Conservation (phyloP, 805 yeast species). For the Candida caryicola region DNA sequence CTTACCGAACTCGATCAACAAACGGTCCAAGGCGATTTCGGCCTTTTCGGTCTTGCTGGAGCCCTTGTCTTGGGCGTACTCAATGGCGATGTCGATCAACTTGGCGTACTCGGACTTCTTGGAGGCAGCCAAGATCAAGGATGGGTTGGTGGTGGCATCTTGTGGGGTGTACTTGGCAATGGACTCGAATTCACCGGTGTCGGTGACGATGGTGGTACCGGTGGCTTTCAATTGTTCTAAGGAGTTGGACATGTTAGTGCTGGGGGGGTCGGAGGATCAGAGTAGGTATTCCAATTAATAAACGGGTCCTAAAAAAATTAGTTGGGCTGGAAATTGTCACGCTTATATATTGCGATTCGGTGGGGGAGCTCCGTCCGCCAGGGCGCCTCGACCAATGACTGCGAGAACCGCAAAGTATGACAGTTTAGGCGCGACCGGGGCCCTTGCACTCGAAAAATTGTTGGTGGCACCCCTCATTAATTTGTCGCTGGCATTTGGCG, state of each 20-base stretch:
- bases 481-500: too few relatives aligned
- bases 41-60: conserved; percentile 65
- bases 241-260: conserved; percentile 45
- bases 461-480: too few relatives aligned
- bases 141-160: conserved; percentile 99
- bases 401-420: too few relatives aligned
- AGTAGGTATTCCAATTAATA: background rate
- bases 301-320: background rate
- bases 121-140: conserved; percentile 93
- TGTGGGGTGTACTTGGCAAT: conserved; percentile 98
- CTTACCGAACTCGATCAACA: conserved; percentile 93
- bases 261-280: background rate
- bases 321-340: background rate
- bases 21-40: conserved; percentile 79
- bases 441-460: too few relatives aligned
- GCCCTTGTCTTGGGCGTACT: conserved; percentile 71
- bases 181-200: conserved; percentile 97
- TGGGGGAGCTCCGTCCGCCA: background rate
- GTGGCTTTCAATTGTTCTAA: conserved; percentile 91
- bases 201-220: conserved; percentile 96
- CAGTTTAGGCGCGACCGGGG: too few relatives aligned
- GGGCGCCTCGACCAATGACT: background rate
- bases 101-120: conserved; percentile 85
- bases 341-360: background rate
- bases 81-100: conserved; percentile 88